Evolutionary conservation across 1,284 basidiomycete genomes (phyloP), one percentile per base, ranked within the genome.

Genomic region (Schizophyllum commune): DNA sequence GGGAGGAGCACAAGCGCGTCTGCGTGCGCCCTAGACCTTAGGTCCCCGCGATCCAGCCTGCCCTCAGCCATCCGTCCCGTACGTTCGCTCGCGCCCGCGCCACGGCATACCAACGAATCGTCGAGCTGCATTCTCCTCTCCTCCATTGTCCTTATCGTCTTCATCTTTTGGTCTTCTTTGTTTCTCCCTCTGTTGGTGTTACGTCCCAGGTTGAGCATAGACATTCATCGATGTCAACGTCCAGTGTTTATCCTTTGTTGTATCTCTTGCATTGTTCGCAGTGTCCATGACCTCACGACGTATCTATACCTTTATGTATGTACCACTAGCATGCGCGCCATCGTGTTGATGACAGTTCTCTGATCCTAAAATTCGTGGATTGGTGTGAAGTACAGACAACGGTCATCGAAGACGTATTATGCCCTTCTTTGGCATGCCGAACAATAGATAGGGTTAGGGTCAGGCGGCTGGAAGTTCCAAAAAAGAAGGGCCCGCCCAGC

Each of bases 1-100:
- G 86, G 86, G 82, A 86, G 34, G 87, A 89, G 69, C 87, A 89
- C 70, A 76, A 79, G 60, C 75, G 86, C 58, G 83, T 89, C 60
- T 89, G 87, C 66, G 77, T 78, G 9, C 39, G 39, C 9, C 39
- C 39, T 17, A 11, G 39, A 47, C 39, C 39, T 11, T 47, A 47
- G 39, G 39, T 47, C 13, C 3, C 3, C 39, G 39, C 39, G 13
- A 47, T 17, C 13, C 39, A 47, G 17, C 39, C 9, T 13, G 39
- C 39, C 39, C 39, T 13, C 39, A 17, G 17, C 13, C 39, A 47
- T 47, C 2, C 17, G 39, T 47, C 9, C 39, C 39, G 17, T 47
- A 5, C 27, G 27, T 27, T 27, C 27, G 27, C 5, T 27, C 3
- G 27, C 27, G 27, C 27, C 5, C 27, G 27, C 27, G 27, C 27